Conservation (phyloP, 2,329 filamentous ascomycete genomes). For the Fusarium luffae region DNA sequence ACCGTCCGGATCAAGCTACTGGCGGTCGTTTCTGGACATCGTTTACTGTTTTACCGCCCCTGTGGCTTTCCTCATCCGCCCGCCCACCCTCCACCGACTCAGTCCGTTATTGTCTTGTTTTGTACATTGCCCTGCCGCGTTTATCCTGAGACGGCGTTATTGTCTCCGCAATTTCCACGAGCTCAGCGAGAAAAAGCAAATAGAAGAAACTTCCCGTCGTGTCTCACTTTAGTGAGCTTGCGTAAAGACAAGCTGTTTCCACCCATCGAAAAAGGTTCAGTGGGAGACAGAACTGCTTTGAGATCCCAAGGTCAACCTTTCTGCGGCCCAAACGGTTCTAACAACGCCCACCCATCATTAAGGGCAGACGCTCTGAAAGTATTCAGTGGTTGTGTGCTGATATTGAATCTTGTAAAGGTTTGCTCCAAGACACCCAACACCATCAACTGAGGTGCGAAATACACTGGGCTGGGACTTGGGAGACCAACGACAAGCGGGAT, state of each 20-base stretch:
- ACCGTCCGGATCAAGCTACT: constrained; percentile 39
- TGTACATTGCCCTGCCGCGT: constrained; percentile 33
- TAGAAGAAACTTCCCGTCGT: constrained; percentile 38
- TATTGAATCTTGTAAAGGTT: constrained; percentile 21
- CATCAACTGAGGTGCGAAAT: constrained; percentile 15
- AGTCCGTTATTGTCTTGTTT: constrained; percentile 33
- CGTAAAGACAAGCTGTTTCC: constrained; percentile 29
- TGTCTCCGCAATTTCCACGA: constrained; percentile 44
- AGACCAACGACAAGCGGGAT: constrained; percentile 28
- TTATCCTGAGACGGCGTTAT: constrained; percentile 29
- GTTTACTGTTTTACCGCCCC: constrained; percentile 30
- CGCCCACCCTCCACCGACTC: constrained; percentile 34
- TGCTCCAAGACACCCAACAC: constrained; percentile 20
- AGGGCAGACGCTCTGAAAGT: constrained; percentile 21
- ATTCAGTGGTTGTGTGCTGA: constrained; percentile 32
- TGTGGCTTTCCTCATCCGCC: constrained; percentile 35
- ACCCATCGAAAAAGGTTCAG: constrained; percentile 28
- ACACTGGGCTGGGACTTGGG: constrained; percentile 22
- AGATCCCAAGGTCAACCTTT: constrained; percentile 24
- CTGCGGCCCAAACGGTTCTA: constrained; percentile 31
- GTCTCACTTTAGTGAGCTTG: constrained; percentile 40
- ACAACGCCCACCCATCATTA: constrained; percentile 21
- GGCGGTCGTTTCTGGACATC: constrained; percentile 31
- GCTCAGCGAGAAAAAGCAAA: constrained; percentile 41
- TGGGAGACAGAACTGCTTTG: constrained; percentile 26